Evolutionary conservation across 83 land plant species (phyloP).

Genomic region (Diphasiastrum complanatum): DNA sequence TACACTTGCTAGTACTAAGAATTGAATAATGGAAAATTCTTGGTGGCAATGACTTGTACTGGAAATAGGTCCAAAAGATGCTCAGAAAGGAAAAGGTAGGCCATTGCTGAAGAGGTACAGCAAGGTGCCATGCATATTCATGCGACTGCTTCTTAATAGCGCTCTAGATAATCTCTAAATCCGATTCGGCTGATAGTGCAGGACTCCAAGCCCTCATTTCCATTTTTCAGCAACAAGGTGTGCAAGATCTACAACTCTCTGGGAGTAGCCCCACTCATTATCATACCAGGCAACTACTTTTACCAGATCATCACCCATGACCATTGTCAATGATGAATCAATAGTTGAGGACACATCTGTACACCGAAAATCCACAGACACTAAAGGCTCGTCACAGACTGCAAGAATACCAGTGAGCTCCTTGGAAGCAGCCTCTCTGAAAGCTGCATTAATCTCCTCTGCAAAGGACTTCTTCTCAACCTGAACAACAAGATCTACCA

Average conservation of each 20-base stretch:
- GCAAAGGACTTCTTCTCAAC: slow-evolving; percentile 97
- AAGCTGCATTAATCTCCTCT: slow-evolving; percentile 97
- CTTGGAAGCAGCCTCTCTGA: slow-evolving; percentile 72
- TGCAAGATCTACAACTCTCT: slow-evolving; percentile 95
- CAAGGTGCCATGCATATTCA: no score
- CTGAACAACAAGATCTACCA: slow-evolving; percentile 95
- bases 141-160: no score
- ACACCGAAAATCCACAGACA: slow-evolving; percentile 97
- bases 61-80: no score
- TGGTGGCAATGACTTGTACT: no score
- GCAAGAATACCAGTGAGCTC: slow-evolving; percentile 88
- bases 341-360: slow-evolving; percentile 94
- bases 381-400: slow-evolving; percentile 97
- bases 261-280: slow-evolving; percentile 99
- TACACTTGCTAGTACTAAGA: no score
- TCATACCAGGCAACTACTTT: slow-evolving; percentile 99
- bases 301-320: slow-evolving; percentile 99
- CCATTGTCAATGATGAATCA: slow-evolving; percentile 95
- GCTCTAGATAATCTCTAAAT: no score
- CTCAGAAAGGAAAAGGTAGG: no score
- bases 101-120: no score
- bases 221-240: slow-evolving; percentile 90
- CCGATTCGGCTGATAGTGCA: no score
- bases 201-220: no score
- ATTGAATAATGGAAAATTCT: no score